Base-by-base conservation (phyloP, 2,329 filamentous ascomycete species). In the Scopulariopsis brevicaulis region DNA sequence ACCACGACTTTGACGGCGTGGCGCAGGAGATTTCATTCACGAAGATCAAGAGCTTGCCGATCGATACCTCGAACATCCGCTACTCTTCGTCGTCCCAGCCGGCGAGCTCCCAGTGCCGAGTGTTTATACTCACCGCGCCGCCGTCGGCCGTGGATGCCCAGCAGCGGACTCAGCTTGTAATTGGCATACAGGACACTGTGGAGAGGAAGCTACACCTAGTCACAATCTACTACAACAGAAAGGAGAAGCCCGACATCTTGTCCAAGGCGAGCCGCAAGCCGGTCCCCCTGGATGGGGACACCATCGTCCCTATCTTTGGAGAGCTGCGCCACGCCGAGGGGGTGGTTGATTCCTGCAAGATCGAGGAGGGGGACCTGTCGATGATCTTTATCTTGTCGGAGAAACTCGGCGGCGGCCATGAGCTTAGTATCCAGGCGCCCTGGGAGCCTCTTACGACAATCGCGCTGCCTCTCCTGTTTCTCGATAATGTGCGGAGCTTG, bases 361-460 rank as follows among this genome's bases (percentile, higher is more conserved):
- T 92, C 51, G 75, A 78, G 4, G 87, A 92, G 67, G 84, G 84
- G 1, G 75, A 78, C 28, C 75, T 87, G 57, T 83, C 85, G 35
- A 83, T 85, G 62, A 86, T 92, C 56, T 72, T 91, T 2, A 83
- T 89, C 28, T 72, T 93, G 15, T 87, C 84, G 3, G 81, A 86
- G 63, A 81, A 83, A 25, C 77, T 79, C 55, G 75, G 83, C 62
- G 85, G 86, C 1, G 78, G 79, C 34, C 80, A 82, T 53, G 83
- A 87, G 65, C 70, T 93, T 18, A 89, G 85, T 62, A 73, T 89
- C 11, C 87, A 91, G 68, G 86, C 86, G 6, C 87, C 87, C 0
- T 92, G 88, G 88, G 85, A 85, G 59, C 79, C 80, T 56, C 76
- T 87, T 14, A 82, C 84, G n/a, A 83, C 83, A 51, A 72, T 91